A percentile compares a stretch with the other conserved stretches of the same genome.
Evolutionary conservation across 768 basidiomycete genomes (phyloP).

Genomic region (Pisolithus sp.): DNA sequence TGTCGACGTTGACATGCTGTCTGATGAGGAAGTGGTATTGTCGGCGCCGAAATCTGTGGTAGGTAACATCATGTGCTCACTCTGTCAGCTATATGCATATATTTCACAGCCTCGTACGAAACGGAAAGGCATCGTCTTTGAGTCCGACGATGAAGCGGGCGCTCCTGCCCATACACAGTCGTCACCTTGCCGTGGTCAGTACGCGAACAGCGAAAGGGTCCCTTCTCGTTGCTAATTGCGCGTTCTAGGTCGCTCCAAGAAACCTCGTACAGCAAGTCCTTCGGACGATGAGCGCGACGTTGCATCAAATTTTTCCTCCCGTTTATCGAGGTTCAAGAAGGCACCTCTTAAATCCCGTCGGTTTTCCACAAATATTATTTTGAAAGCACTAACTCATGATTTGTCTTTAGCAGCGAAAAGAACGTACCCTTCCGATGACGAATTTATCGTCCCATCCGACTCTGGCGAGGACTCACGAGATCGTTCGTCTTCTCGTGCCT

Average conservation of each 20-base stretch:
- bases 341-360: constrained; percentile 51
- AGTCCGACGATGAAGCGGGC: constrained; percentile 62
- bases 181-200: constrained; percentile 23
- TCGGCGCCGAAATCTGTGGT: constrained; percentile 29
- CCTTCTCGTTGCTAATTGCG: constrained; percentile 1
- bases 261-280: constrained; percentile 45
- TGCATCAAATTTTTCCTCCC: constrained; percentile 46
- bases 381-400: neutral
- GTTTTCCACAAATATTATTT: constrained; percentile 7
- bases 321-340: constrained; percentile 61
- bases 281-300: constrained; percentile 43
- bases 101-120: constrained; percentile 40
- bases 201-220: neutral
- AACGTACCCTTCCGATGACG: constrained; percentile 47
- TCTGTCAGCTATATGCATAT: neutral
- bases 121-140: constrained; percentile 62
- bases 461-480: constrained; percentile 48
- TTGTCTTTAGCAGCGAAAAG: constrained; percentile 31
- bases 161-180: constrained; percentile 7
- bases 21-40: constrained; percentile 41
- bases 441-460: constrained; percentile 66
- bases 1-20: constrained; percentile 70
- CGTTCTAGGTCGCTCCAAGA: constrained; percentile 46
- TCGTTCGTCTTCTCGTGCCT: constrained; percentile 47
- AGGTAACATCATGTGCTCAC: constrained; percentile 7